Base-by-base conservation (phyloP, 768 basidiomycete species). In the Leccinum ochraceum region DNA sequence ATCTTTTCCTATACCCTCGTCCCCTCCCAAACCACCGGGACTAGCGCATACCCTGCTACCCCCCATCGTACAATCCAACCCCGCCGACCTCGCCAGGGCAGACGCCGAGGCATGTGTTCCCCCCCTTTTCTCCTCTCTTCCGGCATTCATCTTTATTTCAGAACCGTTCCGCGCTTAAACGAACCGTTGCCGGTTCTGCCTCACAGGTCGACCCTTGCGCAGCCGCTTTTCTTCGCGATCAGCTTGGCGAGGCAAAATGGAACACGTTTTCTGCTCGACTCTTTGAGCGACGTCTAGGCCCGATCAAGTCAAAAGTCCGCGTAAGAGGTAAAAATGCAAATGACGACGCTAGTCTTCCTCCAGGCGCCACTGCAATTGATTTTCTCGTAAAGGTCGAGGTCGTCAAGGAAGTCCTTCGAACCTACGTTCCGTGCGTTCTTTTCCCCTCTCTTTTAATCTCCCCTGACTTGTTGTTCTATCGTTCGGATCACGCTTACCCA, bases 311-410 rank as follows among this genome's bases (percentile, higher is more conserved):
- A 53, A 76, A 76, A 65, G 60, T 71, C 51, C 76, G 76, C 36
- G 61, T 64, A 52, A 74, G 70, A 67, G 60, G 57, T 34, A 74
- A 76, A 66, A 66, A 64, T 28, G 10, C 66, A n/a, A 67, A 62
- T 59, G 74, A 73, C 50, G 69, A 75, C 24, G 46, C 68, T 39
- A 61, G 57, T 54, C 69, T 68, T 4, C 62, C 61, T 8, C 71
- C 73, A 14, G 77, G 78, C 28, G 80, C 80, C 54, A 77, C 76
- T 48, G 81, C 77, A 48, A 76, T 83, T 53, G 81, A 82, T 60
- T 83, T 81, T 66, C 79, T 81, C 58, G 77, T 81, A 72, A 81
- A 81, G 70, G 81, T 82, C 49, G 80, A 81, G 65, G 76, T 82
- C 20, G 81, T 81, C 65, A 81, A 81, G 60, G 78, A 81, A 67